Evolutionary conservation across 345 rosid species (phyloP), one percentile per base, ranked within the genome.

Genomic region (Nasturtium officinale): DNA sequence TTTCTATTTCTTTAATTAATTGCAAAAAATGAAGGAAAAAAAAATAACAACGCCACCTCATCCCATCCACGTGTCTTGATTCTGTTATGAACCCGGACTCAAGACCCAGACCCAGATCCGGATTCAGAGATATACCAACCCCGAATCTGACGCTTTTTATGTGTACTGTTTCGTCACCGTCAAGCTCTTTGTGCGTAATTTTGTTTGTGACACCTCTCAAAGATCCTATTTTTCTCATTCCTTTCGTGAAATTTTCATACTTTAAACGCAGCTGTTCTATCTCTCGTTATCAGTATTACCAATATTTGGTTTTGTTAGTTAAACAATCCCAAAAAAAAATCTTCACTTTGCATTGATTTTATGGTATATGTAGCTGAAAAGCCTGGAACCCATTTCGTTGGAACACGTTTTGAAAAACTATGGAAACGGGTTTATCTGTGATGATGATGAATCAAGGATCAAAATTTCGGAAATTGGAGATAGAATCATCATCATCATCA

Each of bases 371-470:
- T 43, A 48, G 25, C 25, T 23, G 25, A 23, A 23, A 1, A 23
- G 25, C 25, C 2, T 23, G 25, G 2, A 40, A 38, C 18, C 57
- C 47, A 4, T 63, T 21, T 43, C 37, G 26, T 43, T 17, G 13
- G 40, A 10, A 45, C 6, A 28, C 30, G 9, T 23, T 23, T n/a
- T 1, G n/a, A 6, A 1, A 9, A 21, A 51, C 12, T 23, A 72
- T 78, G 43, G 69, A 61, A 37, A 87, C 79, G 84, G 90, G 80
- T 53, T 54, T 74, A 53, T 69, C 83, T 40, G 79, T 52, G 13
- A 79, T 45, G 53, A 81, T 52, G 13, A 79, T 45, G 53, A 74
- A 80, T 81, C 82, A 42, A 20, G 61, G 67, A 6, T 64, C 85
- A 80, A 72, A 72, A 37, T 67, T 74, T 60, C 75, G 42, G 30